Conservation (phyloP, 1,284 basidiomycete species). For the Naganishia cerealis region DNA sequence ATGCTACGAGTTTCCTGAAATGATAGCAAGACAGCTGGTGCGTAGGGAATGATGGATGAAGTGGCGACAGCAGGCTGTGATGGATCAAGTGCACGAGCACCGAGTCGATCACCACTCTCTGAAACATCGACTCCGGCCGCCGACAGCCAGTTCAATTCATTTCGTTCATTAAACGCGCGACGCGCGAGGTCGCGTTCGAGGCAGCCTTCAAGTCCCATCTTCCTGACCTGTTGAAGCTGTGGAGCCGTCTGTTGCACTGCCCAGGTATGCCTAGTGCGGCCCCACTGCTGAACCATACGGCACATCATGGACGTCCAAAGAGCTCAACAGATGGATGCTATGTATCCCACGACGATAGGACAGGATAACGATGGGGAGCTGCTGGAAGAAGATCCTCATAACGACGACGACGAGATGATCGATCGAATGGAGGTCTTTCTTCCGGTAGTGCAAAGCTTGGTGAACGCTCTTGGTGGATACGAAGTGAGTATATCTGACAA, state of each 20-base stretch:
- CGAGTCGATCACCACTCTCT: not conserved
- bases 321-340: conserved; percentile 20
- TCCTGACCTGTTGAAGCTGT: not conserved
- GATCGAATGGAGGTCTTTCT: conserved; percentile 48
- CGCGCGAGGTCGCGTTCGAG: not conserved
- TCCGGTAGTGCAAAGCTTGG: conserved; percentile 50
- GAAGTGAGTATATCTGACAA: conserved; percentile 37
- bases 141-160: not conserved
- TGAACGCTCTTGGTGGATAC: conserved; percentile 53
- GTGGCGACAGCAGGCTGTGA: too few species aligned
- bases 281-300: not conserved
- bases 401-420: conserved; percentile 38
- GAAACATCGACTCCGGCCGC: not conserved
- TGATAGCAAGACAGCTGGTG: too few species aligned
- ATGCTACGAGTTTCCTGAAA: not conserved
- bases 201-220: not conserved
- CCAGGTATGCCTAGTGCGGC: not conserved
- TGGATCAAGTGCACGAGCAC: not conserved
- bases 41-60: too few species aligned
- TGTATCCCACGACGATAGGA: conserved; percentile 19
- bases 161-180: not conserved
- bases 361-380: conserved; percentile 25
- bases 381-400: not conserved
- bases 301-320: conserved; percentile 11
- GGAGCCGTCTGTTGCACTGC: too few species aligned